Percentiles rank a stretch among this genome's conserved stretches.
Conservation (phyloP, 2,329 filamentous ascomycete genomes). For the Monilinia polystroma region DNA sequence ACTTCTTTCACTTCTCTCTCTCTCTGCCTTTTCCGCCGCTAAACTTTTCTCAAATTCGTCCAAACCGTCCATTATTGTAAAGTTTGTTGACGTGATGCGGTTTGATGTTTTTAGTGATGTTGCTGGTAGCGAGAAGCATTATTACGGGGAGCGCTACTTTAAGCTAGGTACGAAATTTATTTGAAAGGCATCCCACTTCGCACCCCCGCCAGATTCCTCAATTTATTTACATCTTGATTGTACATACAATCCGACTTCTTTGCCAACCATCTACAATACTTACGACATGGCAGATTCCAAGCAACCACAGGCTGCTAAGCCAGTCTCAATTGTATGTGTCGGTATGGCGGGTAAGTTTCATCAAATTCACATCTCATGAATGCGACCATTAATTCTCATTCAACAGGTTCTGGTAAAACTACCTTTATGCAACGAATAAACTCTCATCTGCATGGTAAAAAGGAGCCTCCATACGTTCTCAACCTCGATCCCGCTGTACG, state of each 20-base stretch:
- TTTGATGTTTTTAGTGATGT: slow-evolving; percentile 16
- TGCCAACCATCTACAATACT: not conserved
- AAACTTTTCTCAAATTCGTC: slow-evolving; percentile 77
- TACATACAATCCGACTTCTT: slow-evolving; percentile 10
- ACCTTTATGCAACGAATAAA: slow-evolving; percentile 99
- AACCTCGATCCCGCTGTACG: slow-evolving; percentile 96
- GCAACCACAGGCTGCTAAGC: slow-evolving; percentile 44
- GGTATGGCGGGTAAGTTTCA: slow-evolving; percentile 78
- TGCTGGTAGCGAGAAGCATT: slow-evolving; percentile 16
- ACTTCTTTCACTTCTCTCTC: slow-evolving; percentile 49
- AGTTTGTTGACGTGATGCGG: slow-evolving; percentile 18
- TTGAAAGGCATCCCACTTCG: slow-evolving; percentile 31
- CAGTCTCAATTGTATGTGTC: slow-evolving; percentile 85
- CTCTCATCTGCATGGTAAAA: slow-evolving; percentile 79
- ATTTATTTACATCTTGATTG: slow-evolving; percentile 1
- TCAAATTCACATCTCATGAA: not conserved
- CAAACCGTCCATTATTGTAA: slow-evolving; percentile 50
- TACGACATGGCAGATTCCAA: slow-evolving; percentile 44
- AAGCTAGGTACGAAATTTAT: slow-evolving; percentile 25
- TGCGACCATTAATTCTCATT: slow-evolving; percentile 12
- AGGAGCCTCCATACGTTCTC: slow-evolving; percentile 85
- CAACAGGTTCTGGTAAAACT: slow-evolving; percentile 87
- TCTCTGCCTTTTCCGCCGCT: slow-evolving; percentile 60
- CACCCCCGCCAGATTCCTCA: slow-evolving; percentile 31
- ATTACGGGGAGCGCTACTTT: slow-evolving; percentile 17